phyloP scores from a whole-genome alignment of 192 early-diverging fungal species.

The Phlyctochytrium planicorne region DNA sequence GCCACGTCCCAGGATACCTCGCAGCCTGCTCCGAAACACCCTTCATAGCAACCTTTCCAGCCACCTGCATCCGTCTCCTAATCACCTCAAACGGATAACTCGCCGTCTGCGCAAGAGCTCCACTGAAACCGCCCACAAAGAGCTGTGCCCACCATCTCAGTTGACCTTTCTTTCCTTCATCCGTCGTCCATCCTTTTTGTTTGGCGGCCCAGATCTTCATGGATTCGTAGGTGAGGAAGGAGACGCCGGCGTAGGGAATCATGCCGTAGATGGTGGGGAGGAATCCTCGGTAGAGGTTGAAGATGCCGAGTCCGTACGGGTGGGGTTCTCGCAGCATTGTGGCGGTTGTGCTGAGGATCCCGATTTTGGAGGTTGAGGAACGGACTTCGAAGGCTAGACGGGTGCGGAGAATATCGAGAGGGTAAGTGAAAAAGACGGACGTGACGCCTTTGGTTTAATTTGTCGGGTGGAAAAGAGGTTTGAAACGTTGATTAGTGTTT shows the following conservation, averaged over 20 bases:
- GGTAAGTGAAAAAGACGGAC: constrained; percentile 88
- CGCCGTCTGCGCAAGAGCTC: constrained; percentile 77
- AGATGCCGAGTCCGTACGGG: constrained; percentile 33
- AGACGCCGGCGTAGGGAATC: constrained; percentile 95
- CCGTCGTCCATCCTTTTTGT: background rate
- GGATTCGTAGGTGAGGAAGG: constrained; percentile 86
- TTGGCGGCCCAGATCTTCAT: constrained; percentile 55
- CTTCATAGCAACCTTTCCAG: constrained; percentile 24
- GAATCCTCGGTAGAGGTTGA: constrained; percentile 96
- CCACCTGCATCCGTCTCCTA: constrained; percentile 60
- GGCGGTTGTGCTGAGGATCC: constrained; percentile 16
- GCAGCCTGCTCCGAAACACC: background rate
- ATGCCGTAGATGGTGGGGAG: constrained; percentile 87
- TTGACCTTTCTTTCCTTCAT: constrained; percentile 2
- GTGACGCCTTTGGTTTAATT: constrained; percentile 83
- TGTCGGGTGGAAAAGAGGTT: background rate
- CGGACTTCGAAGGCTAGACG: constrained; percentile 88
- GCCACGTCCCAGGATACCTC: constrained; percentile 35
- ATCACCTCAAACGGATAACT: constrained; percentile 94
- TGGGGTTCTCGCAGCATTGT: constrained; percentile 79
- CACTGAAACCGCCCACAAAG: constrained; percentile 77
- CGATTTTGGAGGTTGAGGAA: background rate
- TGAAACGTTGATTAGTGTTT: no score
- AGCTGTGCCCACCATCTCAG: constrained; percentile 73
- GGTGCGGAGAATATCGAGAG: constrained; percentile 90